Base-by-base conservation (phyloP, 495 filamentous ascomycete genomes). In the Neurospora sp. region DNA sequence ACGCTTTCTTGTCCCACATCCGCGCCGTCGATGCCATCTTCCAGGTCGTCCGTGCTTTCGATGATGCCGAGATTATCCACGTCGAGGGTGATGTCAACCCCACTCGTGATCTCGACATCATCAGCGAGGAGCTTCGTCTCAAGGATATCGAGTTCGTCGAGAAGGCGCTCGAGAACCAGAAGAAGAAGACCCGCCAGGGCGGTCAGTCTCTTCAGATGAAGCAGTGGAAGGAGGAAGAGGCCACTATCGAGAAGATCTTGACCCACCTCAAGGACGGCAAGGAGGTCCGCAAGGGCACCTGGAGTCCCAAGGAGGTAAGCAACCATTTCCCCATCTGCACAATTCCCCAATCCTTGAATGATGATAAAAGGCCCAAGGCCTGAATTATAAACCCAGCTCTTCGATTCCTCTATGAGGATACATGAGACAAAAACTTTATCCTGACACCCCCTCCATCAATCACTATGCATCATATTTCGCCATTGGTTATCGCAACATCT, bases 21-120 rank as follows among this genome's bases (percentile, higher is more conserved):
- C 93, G 96, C 79, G 96, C 96, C 71, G 96, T 99, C 85, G 96
- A 99, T 86, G 96, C 96, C 81, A 97, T 99, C 85, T 99, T 98
- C 88, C 94, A 98, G 86, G 96, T 99, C 54, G 96, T 99, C 44
- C 91, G 96, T 77, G 97, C 92, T 85, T 99, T 99, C 84, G 96
- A 99, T 80, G 96, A 99, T 86, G 96, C 95, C 48, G 96, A 99
- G 83, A 98, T 99, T 81, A 98, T 97, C 81, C 96, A 99, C 87
- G 93, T 99, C 78, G 96, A 99, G 87, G 96, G 96, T 78, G 96
- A 98, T 81, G 96, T 98, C 75, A 91, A 99, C 82, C 96, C 96
- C 40, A 87, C 92, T 72, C 91, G 96, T 78, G 96, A 99, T 86
- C 83, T 99, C 77, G 90, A 90, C 75, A 99, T 99, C 83, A 98